Evolutionary conservation across 106 monocot genomes (phyloP), one percentile per base, ranked within the genome.

Genomic region (Agapanthus africanus): DNA sequence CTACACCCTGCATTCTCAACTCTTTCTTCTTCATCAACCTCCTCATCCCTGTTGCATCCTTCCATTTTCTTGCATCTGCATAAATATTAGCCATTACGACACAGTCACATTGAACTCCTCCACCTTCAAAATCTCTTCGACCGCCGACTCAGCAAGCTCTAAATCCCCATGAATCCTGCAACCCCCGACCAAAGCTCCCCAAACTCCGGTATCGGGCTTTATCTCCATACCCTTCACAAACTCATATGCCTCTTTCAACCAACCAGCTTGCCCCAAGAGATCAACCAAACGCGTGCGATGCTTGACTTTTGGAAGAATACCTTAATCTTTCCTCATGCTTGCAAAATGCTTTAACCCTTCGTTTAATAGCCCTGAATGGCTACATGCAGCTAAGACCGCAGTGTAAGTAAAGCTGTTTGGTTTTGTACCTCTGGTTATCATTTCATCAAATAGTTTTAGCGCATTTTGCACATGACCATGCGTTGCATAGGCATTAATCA

Each of bases 181-280:
- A n/a, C 30, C 79, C 82, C 86, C 82, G 36, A 86, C 70, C 32
- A 86, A 51, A 40, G 86, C 86, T 52, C 82, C 82, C 86, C 86
- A 86, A 31, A 82, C 77, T 11, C 73, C 75, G 10, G 46, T 70
- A 36, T 86, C 85, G 0, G 85, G 82, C 41, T 67, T 67, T 33
- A 79, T 33, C 13, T 72, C 64, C 85, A 86, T 86, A 59, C 56
- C 70, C 70, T 73, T 79, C 4, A 86, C 66, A 32, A 82, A 77
- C 46, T 68, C 76, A 54, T 77, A 74, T 35, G 86, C 86, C 14
- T 82, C 86, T 11, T 44, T 63, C 25, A 82, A 34, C 54, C 68
- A 70, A 40, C 77, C 86, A 1, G 76, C 86, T 44, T 82, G 79
- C 11, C 82, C 86, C 6, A 79, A 61, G 50, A 82, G 73, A 39